Evolutionary conservation across 768 basidiomycete species (phyloP).

Genomic region (Tylopilus sp.): DNA sequence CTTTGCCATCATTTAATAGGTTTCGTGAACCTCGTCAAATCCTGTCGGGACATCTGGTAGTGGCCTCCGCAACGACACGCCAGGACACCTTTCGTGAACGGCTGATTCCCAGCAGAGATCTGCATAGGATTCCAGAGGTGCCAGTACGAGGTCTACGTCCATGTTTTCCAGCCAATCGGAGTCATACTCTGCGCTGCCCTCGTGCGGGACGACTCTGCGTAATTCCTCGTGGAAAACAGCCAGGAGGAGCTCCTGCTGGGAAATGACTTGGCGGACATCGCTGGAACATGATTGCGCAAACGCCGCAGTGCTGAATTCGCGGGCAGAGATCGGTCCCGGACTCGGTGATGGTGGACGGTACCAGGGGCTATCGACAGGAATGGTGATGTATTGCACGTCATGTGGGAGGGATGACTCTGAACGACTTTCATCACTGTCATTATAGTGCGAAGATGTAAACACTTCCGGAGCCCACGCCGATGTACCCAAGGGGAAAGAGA

Average conservation of each 20-base stretch:
- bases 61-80: slow-evolving; percentile 8
- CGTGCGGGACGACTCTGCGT: slow-evolving; percentile 20
- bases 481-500: slow-evolving; percentile 13
- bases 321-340: slow-evolving; percentile 22
- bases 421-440: slow-evolving; percentile 20
- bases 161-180: slow-evolving; percentile 27
- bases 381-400: slow-evolving; percentile 38
- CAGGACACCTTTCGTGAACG: slow-evolving; percentile 18
- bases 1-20: slow-evolving; percentile 16
- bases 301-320: slow-evolving; percentile 15
- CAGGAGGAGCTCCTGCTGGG: slow-evolving; percentile 32
- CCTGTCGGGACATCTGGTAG: slow-evolving; percentile 28
- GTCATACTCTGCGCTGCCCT: slow-evolving; percentile 13
- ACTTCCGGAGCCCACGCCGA: slow-evolving; percentile 20
- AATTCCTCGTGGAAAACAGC: slow-evolving; percentile 31
- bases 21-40: slow-evolving; percentile 22
- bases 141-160: slow-evolving; percentile 28
- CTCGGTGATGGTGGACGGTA: slow-evolving; percentile 31
- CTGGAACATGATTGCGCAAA: slow-evolving; percentile 28
- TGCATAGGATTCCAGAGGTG: slow-evolving; percentile 27
- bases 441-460: slow-evolving; percentile 11
- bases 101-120: slow-evolving; percentile 30
- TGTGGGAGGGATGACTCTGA: slow-evolving; percentile 20
- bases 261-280: slow-evolving; percentile 32
- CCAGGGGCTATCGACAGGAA: slow-evolving; percentile 39